Evolutionary conservation across 768 basidiomycete genomes (phyloP), one percentile per base, ranked within the genome.

Genomic region (Kockovaella imperatae): DNA sequence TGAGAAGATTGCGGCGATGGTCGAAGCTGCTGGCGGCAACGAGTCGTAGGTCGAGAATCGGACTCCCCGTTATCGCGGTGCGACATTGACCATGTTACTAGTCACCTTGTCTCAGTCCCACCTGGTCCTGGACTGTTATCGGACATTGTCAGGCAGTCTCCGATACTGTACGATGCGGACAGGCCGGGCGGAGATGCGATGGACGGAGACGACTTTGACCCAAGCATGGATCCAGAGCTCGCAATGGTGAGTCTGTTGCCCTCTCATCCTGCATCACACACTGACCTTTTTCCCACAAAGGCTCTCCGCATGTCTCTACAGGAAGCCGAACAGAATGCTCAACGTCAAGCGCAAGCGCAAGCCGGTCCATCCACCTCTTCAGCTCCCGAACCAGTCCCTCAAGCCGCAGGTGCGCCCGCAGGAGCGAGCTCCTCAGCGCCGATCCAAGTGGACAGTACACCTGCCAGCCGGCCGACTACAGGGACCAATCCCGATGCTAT

Each of bases 301-400:
- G 93, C 90, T 8, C 78, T 99, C 34, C 85, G 91, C 29, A 87
- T 97, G 86, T 96, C 91, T 1, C 82, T 97, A 78, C 87, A 93
- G 74, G 69, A 71, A 54, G 67, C 66, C 21, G 90, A 60, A 32
- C 57, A 65, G 52, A 49, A 57, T 8, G 52, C 69, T 4, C 53
- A 54, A 7, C 47, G 54, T 11, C 42, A 53, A 2, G 51, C 48
- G 31, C 50, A 59, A 2, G 36, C 55, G 3, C 23, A 52, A 4
- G 49, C 46, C 18, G 42, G 39, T 23, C 25, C 50, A 13, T 26
- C 57, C 4, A 42, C 43, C 35, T 29, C 57, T 13, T 42, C 57
- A 18, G 50, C 54, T 6, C 14, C 56, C 24, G 39, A n/a, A n/a
- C 18, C 56, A 18, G 52, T 49, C 32, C 41, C 72, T 42, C 74